These are phyloP conservation scores for Colletotrichum tamarilloi DNA, from an alignment of 2,329 filamentous ascomycete species.

Conservation along the genomic window DNA sequence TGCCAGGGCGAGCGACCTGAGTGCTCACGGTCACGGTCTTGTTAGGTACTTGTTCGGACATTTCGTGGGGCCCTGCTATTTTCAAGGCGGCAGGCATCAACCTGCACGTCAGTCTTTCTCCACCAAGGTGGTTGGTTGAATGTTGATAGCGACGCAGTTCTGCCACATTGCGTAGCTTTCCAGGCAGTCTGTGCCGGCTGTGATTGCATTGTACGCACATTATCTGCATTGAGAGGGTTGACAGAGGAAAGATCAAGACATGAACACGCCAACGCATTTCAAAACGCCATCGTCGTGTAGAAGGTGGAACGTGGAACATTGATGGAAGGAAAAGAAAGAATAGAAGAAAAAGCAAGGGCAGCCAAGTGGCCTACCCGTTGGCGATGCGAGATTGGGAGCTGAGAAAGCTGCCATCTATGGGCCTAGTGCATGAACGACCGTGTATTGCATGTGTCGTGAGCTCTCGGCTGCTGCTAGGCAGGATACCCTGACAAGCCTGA, in stretches of 20 bases:
- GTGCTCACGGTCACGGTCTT: neutral
- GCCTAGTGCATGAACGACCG: conserved; percentile 5
- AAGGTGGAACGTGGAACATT: neutral
- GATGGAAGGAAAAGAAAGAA: neutral
- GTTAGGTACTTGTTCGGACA: neutral
- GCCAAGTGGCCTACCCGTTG: neutral
- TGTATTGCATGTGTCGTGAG: conserved; percentile 11
- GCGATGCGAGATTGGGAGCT: neutral
- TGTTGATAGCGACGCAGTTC: neutral
- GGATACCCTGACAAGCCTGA: neutral
- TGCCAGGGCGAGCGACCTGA: neutral
- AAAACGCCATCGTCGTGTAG: neutral
- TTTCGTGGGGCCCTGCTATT: neutral
- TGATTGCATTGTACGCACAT: neutral
- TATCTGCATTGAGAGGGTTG: conserved; percentile 8
- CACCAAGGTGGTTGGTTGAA: neutral
- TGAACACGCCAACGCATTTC: neutral
- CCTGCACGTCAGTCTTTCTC: neutral
- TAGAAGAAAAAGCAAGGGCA: neutral
- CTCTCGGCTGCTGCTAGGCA: neutral
- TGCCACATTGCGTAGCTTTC: neutral
- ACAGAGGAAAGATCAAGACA: conserved; percentile 1
- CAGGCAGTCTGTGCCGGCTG: conserved; percentile 3
- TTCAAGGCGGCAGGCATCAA: neutral
- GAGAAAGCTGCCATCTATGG: neutral